Evolutionary conservation across 2,329 filamentous ascomycete genomes (phyloP).

Genomic region (Xylariaceae sp.): DNA sequence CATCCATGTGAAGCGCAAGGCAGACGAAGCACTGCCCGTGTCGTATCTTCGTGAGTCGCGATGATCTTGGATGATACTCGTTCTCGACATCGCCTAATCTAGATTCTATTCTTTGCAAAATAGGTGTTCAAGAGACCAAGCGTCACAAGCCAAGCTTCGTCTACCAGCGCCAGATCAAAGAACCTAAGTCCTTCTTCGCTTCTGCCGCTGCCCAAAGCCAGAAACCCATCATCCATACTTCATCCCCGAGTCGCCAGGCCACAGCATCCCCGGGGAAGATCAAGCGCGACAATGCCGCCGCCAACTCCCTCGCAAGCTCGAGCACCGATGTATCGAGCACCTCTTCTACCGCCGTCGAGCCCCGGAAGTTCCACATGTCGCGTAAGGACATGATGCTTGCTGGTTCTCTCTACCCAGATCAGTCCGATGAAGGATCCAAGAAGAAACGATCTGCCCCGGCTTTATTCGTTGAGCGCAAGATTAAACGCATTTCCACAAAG

Average conservation of each 20-base stretch:
- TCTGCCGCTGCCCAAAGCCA: slow-evolving; percentile 23
- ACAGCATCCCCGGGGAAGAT: slow-evolving; percentile 20
- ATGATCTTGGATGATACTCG: slow-evolving; percentile 6
- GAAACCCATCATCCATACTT: slow-evolving; percentile 46
- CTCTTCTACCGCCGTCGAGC: slow-evolving; percentile 31
- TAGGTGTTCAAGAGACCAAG: slow-evolving; percentile 52
- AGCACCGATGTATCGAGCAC: slow-evolving; percentile 3
- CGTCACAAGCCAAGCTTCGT: slow-evolving; percentile 50
- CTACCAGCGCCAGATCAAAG: slow-evolving; percentile 48
- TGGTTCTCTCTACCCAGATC: slow-evolving; percentile 23
- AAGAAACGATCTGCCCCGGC: slow-evolving; percentile 44
- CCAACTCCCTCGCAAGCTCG: background rate
- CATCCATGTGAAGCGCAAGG: slow-evolving; percentile 59
- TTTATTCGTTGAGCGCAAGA: slow-evolving; percentile 52
- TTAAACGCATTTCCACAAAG: slow-evolving; percentile 30
- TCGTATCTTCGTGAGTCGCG: slow-evolving; percentile 48
- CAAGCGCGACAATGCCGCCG: slow-evolving; percentile 4
- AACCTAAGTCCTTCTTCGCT: slow-evolving; percentile 23
- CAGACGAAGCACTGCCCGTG: slow-evolving; percentile 47
- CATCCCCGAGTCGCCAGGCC: slow-evolving; percentile 36
- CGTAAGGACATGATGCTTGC: slow-evolving; percentile 39
- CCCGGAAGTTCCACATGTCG: slow-evolving; percentile 53
- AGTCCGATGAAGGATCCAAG: slow-evolving; percentile 36
- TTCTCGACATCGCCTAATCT: slow-evolving; percentile 9
- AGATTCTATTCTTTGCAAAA: background rate